Evolutionary conservation across 768 basidiomycete species (phyloP).

Genomic region (Sporobolomyces phaffii): DNA sequence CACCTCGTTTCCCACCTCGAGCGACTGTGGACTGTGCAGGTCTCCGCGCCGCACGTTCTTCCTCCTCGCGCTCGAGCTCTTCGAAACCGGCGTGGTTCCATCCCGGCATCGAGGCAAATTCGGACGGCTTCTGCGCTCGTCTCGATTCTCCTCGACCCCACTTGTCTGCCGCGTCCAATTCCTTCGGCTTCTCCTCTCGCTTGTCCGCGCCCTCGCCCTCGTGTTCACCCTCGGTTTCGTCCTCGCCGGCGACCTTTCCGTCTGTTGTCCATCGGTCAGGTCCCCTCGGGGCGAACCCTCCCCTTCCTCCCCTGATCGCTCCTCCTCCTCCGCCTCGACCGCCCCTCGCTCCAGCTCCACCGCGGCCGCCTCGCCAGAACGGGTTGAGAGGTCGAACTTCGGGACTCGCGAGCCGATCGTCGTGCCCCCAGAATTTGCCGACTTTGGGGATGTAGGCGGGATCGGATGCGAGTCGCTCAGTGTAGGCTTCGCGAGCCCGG

Average conservation of each 20-base stretch:
- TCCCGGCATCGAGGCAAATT: constrained; percentile 55
- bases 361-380: constrained; percentile 70
- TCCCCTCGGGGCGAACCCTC: constrained; percentile 37
- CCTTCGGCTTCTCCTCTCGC: constrained; percentile 44
- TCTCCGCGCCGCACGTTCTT: constrained; percentile 51
- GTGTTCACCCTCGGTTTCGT: constrained; percentile 49
- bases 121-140: constrained; percentile 46
- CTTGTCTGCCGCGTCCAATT: constrained; percentile 9
- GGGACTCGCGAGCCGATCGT: constrained; percentile 79
- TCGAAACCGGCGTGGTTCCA: constrained; percentile 88
- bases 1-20: background rate
- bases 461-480: constrained; percentile 70
- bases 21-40: background rate
- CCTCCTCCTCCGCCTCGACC: constrained; percentile 17
- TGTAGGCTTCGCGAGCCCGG: constrained; percentile 74
- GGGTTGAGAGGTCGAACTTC: constrained; percentile 72
- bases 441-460: constrained; percentile 85
- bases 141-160: constrained; percentile 32
- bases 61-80: constrained; percentile 72
- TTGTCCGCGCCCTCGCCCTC: constrained; percentile 41
- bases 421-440: constrained; percentile 91
- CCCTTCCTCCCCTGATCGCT: constrained; percentile 33
- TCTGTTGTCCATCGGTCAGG: constrained; percentile 54
- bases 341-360: constrained; percentile 20
- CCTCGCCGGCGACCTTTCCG: constrained; percentile 54